Conservation (phyloP, 345 rosid genomes). For the Gossypioides kirkii region DNA sequence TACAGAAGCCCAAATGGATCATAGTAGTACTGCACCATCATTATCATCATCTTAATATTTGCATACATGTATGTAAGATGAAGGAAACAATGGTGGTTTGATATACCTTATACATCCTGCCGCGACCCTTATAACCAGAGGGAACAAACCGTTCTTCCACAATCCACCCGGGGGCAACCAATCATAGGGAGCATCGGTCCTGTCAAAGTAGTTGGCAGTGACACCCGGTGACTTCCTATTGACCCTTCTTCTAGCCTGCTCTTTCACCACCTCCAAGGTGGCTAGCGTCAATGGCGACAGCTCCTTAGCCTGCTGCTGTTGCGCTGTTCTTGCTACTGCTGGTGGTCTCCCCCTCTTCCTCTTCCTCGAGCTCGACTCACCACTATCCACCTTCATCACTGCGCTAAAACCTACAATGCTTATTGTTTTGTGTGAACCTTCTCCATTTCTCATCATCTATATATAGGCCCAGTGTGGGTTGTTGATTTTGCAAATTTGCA, state of each 20-base stretch:
- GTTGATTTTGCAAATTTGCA: neutral
- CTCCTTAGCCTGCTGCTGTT: neutral
- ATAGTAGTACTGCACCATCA: conserved; percentile 11
- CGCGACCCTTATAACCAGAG: neutral
- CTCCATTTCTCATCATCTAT: neutral
- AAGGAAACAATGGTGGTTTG: too few relatives aligned
- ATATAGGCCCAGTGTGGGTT: neutral
- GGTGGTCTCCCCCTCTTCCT: neutral
- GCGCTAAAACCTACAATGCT: neutral
- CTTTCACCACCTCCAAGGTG: neutral
- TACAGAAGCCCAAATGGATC: conserved; percentile 22
- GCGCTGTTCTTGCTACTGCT: too few relatives aligned
- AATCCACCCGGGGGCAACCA: too few relatives aligned
- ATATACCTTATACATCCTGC: conserved; percentile 3
- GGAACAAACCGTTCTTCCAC: neutral
- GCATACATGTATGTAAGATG: neutral
- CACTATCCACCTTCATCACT: neutral
- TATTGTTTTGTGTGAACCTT: neutral
- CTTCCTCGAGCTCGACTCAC: neutral
- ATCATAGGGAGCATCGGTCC: conserved; percentile 6
- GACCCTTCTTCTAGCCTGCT: neutral
- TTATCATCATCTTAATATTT: neutral
- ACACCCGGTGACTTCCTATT: neutral
- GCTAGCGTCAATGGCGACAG: neutral
- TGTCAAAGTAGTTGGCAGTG: neutral